These are phyloP conservation scores for Hanseniaspora lachancei DNA, from an alignment of 805 yeast species.

Conservation along the genomic window DNA sequence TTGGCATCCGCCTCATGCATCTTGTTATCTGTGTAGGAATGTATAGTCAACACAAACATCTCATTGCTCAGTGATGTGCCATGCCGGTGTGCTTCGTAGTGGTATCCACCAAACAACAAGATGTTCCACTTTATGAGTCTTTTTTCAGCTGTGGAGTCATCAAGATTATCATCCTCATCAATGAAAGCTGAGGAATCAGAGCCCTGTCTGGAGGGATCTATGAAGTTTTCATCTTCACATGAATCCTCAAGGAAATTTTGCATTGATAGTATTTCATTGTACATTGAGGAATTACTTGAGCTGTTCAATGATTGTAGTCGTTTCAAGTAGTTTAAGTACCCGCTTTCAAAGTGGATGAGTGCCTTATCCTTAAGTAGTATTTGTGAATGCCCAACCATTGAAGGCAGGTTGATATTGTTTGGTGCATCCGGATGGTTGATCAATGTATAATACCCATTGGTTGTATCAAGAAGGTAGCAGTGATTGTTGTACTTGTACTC, in stretches of 20 bases:
- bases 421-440: constrained; percentile 28
- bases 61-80: neutral
- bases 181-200: neutral
- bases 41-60: neutral
- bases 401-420: constrained; percentile 21
- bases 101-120: constrained; percentile 7
- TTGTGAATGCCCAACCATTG: constrained; percentile 33
- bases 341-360: neutral
- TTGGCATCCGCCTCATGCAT: neutral
- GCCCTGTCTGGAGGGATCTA: neutral
- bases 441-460: constrained; percentile 37
- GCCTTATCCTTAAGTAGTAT: constrained; percentile 4
- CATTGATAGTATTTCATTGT: neutral
- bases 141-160: neutral
- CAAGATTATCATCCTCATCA: neutral
- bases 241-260: neutral
- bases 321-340: neutral
- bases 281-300: neutral
- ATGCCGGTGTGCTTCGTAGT: neutral
- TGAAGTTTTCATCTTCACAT: neutral
- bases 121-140: neutral
- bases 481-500: constrained; percentile 37
- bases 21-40: neutral
- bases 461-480: constrained; percentile 47
- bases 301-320: neutral